Evolutionary conservation across 345 rosid genomes (phyloP), one percentile per base, ranked within the genome.

Genomic region (Euclidium syriacum): DNA sequence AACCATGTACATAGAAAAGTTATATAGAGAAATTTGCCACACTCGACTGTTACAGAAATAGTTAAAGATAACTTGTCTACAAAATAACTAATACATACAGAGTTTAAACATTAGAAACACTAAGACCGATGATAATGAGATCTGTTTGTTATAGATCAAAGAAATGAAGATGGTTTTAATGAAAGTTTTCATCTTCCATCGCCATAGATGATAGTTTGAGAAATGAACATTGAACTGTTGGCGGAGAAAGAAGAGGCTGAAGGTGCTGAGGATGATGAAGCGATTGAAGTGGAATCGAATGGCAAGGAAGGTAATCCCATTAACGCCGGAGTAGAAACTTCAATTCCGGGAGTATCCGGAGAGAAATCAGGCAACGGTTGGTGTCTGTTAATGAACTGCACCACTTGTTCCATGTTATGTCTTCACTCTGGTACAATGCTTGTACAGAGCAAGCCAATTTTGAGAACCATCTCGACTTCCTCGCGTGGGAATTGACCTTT

Each of bases 371-470:
- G 69, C 39, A 71, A 56, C 3, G 2, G 11, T 35, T 35, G 43
- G 29, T 63, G 62, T 10, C 46, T 47, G 44, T 62, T 55, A 22
- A 70, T 25, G 62, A 14, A 55, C 12, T 63, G 75, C 6, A 63
- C 51, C 20, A 64, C 69, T 55, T 64, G 38, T 14, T 56, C 58
- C 75, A 71, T 63, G 26, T 55, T 10, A 66, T 79, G 87, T 69
- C 81, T 72, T 2, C 46, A 24, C 2, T 35, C 71, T 9, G 81
- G 71, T 3, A 43, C 34, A 6, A 52, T 7, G 14, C 71, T 68
- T 9, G 78, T 76, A 54, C 86, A 81, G 0, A 78, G 35, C 60
- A 79, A 35, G n/a, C 86, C 80, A 2, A 76, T 75, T 44, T 66
- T 71, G 63, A 77, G 3, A 41, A 73, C 80, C 25, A 64, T 8